These are phyloP conservation scores for Teratosphaeriaceae sp. DNA, from an alignment of 2,329 filamentous ascomycete species.

Conservation along the genomic window DNA sequence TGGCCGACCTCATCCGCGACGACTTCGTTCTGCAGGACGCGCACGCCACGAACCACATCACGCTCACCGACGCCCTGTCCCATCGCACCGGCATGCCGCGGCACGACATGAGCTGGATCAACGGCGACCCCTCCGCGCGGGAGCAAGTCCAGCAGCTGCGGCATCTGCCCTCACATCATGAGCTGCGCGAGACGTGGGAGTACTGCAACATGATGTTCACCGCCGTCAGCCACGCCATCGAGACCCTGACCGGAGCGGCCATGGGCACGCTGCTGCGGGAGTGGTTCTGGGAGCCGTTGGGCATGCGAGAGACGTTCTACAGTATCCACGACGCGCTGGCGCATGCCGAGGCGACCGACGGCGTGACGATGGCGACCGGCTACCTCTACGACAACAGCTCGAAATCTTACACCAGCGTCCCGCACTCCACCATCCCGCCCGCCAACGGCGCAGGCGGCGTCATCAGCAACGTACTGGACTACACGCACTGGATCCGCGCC, in stretches of 20 bases:
- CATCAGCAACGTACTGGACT: slow-evolving; percentile 45
- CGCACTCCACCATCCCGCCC: slow-evolving; percentile 11
- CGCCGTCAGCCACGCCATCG: slow-evolving; percentile 40
- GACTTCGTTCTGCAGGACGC: slow-evolving; percentile 30
- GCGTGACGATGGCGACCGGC: slow-evolving; percentile 14
- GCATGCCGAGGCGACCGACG: too few relatives aligned
- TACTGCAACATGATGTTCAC: slow-evolving; percentile 51
- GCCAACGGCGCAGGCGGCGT: slow-evolving; percentile 20
- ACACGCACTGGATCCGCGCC: slow-evolving; percentile 46
- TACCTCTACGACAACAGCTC: slow-evolving; percentile 19
- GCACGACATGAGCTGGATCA: slow-evolving; percentile 23
- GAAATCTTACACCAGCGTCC: slow-evolving; percentile 4
- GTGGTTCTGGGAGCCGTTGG: slow-evolving; percentile 35
- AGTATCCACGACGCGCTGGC: too few relatives aligned
- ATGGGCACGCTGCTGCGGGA: slow-evolving; percentile 29
- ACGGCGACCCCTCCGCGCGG: slow-evolving; percentile 23
- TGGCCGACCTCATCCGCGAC: slow-evolving; percentile 29
- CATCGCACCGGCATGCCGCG: slow-evolving; percentile 32
- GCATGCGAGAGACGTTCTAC: slow-evolving; percentile 30
- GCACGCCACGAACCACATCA: slow-evolving; percentile 23
- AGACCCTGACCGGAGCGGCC: slow-evolving; percentile 34
- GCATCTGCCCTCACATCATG: slow-evolving; percentile 33
- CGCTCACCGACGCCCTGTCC: slow-evolving; percentile 30
- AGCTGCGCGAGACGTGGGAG: slow-evolving; percentile 38
- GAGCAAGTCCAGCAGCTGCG: slow-evolving; percentile 37